Percentiles rank a stretch among this genome's conserved stretches.
phyloP scores from a whole-genome alignment of 257 asterid species.

The Euphrasia confusa region DNA sequence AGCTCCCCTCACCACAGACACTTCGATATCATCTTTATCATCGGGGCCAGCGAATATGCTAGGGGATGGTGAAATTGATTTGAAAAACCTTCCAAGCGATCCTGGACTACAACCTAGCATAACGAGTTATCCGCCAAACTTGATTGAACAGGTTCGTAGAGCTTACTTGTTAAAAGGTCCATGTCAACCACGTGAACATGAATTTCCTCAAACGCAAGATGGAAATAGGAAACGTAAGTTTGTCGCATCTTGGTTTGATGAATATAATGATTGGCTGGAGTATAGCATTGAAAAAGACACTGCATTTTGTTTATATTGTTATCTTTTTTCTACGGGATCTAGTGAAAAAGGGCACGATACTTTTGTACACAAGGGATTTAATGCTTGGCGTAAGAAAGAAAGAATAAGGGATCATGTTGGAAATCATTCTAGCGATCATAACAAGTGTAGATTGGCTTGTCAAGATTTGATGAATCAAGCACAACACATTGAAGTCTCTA shows the following conservation, averaged over 20 bases:
- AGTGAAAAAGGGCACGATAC: neutral
- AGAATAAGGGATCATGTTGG: slow-evolving; percentile 17
- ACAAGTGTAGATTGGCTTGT: neutral
- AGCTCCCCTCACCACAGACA: no score
- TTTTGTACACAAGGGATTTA: neutral
- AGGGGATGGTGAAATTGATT: neutral
- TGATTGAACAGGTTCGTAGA: neutral
- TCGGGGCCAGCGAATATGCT: neutral
- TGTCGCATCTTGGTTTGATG: no score
- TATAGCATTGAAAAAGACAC: no score
- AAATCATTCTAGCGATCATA: neutral
- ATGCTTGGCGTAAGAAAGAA: slow-evolving; percentile 6
- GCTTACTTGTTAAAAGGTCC: neutral
- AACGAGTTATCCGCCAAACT: no score
- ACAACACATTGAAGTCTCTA: neutral
- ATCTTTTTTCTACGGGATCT: no score
- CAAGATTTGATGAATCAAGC: neutral
- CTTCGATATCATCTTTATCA: no score
- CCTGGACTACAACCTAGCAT: neutral
- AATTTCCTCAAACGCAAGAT: neutral
- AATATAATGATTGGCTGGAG: no score
- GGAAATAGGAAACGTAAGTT: no score
- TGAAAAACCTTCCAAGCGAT: neutral
- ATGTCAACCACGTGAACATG: neutral
- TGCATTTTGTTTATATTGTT: no score